A percentile compares a stretch with the other conserved stretches of the same genome.
Conservation (phyloP, 2,329 filamentous ascomycete species). For the Periconia sp. region DNA sequence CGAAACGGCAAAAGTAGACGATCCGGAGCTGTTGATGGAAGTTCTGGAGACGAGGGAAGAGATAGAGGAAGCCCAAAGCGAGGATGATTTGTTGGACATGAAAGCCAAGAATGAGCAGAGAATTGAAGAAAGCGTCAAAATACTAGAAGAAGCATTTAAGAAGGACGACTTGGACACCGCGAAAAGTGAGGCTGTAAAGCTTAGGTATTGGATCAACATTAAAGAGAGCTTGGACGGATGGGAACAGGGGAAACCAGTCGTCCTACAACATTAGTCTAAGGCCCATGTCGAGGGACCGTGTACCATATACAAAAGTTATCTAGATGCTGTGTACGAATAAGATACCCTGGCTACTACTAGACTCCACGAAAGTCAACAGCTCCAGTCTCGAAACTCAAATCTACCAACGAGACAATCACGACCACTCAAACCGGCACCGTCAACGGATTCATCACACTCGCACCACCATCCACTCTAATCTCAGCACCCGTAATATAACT, state of each 20-base stretch:
- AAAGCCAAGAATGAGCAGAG: slow-evolving; percentile 67
- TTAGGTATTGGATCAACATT: slow-evolving; percentile 92
- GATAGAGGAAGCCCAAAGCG: slow-evolving; percentile 58
- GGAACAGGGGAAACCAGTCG: slow-evolving; percentile 73
- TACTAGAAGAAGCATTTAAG: slow-evolving; percentile 66
- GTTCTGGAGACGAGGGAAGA: slow-evolving; percentile 73
- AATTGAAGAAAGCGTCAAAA: slow-evolving; percentile 63
- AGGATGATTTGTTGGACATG: slow-evolving; percentile 65
- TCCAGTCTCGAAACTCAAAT: neutral
- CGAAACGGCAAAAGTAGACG: slow-evolving; percentile 70
- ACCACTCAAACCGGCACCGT: slow-evolving; percentile 37
- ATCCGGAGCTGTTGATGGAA: slow-evolving; percentile 71
- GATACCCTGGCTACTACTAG: neutral
- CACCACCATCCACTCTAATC: slow-evolving; percentile 64
- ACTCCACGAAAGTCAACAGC: neutral
- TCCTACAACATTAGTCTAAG: slow-evolving; percentile 54
- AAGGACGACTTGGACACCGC: slow-evolving; percentile 67
- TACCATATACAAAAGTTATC: neutral
- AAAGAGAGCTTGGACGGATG: slow-evolving; percentile 77
- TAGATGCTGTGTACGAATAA: neutral
- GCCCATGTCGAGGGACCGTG: neutral
- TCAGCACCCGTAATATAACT: slow-evolving; percentile 65
- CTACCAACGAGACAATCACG: neutral
- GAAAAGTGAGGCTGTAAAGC: slow-evolving; percentile 69
- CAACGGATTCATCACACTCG: slow-evolving; percentile 45